Conservation (phyloP, 306 rosid genomes). For the Inga laurina region DNA sequence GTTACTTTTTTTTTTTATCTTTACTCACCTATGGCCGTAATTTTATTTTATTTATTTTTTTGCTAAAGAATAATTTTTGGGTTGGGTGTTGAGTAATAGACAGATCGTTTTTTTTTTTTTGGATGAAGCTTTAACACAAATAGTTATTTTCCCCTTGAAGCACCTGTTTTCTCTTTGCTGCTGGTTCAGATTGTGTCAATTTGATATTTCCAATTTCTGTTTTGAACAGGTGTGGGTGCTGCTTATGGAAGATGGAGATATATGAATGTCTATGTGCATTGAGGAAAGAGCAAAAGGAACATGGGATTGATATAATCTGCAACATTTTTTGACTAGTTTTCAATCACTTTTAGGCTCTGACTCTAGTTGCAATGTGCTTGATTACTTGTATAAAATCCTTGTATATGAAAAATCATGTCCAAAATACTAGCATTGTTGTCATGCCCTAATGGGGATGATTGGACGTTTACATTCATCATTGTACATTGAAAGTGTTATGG, state of each 20-base stretch:
- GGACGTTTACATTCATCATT: constrained; percentile 31
- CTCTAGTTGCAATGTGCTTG: constrained; percentile 38
- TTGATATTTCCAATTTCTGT: constrained; percentile 79
- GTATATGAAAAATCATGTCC: constrained; percentile 40
- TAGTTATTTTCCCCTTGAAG: neutral
- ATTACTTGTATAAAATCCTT: constrained; percentile 40
- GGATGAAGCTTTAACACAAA: neutral
- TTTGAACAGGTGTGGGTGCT: constrained; percentile 78
- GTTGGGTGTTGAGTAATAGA: neutral
- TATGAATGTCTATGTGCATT: constrained; percentile 79
- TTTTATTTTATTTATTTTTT: neutral
- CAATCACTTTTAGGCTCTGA: constrained; percentile 41
- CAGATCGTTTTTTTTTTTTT: neutral
- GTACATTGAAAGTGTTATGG: constrained; percentile 30
- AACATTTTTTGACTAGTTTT: constrained; percentile 35
- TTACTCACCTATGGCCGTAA: neutral
- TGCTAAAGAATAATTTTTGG: neutral
- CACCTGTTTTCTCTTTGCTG: constrained; percentile 31
- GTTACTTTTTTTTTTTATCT: neutral
- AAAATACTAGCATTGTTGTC: constrained; percentile 32
- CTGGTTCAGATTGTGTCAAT: constrained; percentile 62
- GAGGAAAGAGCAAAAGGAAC: constrained; percentile 67
- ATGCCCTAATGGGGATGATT: constrained; percentile 17
- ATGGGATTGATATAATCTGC: constrained; percentile 48
- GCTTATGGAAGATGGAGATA: constrained; percentile 75